Evolutionary conservation across 176 grass and related monocot species (phyloP), one percentile per base, ranked within the genome.

Genomic region (Oryza officinalis): DNA sequence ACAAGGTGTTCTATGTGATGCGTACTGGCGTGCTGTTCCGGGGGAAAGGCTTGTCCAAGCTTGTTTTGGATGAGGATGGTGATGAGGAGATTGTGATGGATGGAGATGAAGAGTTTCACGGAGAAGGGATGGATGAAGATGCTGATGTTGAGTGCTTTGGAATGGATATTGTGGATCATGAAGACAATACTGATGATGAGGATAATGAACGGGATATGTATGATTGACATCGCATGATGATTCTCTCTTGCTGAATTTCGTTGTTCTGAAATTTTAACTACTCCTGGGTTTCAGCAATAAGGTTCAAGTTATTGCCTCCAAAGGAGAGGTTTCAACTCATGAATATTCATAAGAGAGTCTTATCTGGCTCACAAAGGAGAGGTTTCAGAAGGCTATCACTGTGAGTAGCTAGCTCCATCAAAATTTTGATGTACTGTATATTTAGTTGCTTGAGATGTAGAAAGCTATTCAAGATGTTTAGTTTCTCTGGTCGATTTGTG

Each of bases 1-100:
- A 94, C 60, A 97, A 97, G 76, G 91, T 93, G 82, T 65, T 90
- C 33, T 93, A 94, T 80, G 95, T 97, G 40, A 97, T 97, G 95
- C 87, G 90, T 41, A 97, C 95, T 26, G 90, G 92, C 8, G 75
- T 94, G 6, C n/a, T 97, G 77, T 97, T 85, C 75, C 67, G 90
- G 0, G 92, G 92, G 3, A 97, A 91, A 80, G 92, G 90, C 50
- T 63, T 87, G 86, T 89, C 90, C 14, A 91, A 91, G 61, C 82
- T 97, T 54, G 90, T 91, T 31, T 49, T 94, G 12, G 92, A 94
- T n/a, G 92, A 91, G 27, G 82, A 77, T 45, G 65, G 28, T 83
- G 92, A 94, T n/a, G 92, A 91, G 27, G 82, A 77, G 54, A 60
- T 28, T 83, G 68, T 71, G n/a, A 27, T 87, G 63, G 81, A 90